Evolutionary conservation across 1,284 basidiomycete species (phyloP).

Genomic region (Acaromyces ingoldii): DNA sequence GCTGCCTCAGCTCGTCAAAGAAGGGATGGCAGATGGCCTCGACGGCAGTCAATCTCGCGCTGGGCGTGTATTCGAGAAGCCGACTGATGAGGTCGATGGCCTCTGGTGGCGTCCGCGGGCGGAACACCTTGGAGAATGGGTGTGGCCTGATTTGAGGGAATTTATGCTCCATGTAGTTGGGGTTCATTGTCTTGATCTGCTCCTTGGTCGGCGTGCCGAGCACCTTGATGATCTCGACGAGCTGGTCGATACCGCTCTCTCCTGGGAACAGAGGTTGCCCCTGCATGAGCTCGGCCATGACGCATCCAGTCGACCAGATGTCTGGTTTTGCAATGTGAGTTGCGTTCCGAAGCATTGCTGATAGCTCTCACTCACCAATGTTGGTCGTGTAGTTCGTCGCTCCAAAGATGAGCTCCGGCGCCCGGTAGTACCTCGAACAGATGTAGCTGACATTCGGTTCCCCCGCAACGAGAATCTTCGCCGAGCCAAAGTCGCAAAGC

Average conservation of each 20-base stretch:
- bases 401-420: conserved; percentile 98
- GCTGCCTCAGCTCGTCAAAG: conserved; percentile 85
- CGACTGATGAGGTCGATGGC: conserved; percentile 94
- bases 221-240: conserved; percentile 99
- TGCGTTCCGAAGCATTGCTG: neutral
- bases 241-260: conserved; percentile 97
- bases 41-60: conserved; percentile 80
- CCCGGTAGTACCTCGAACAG: conserved; percentile 98
- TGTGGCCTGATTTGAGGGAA: conserved; percentile 97
- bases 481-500: conserved; percentile 97
- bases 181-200: conserved; percentile 99
- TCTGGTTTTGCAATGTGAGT: conserved; percentile 54
- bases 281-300: conserved; percentile 99
- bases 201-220: conserved; percentile 95
- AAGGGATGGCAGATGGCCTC: conserved; percentile 81
- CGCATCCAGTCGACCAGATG: conserved; percentile 99
- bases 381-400: conserved; percentile 99
- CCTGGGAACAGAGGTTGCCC: conserved; percentile 98
- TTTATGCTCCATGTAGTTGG: conserved; percentile 99
- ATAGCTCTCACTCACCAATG: conserved; percentile 67
- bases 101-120: conserved; percentile 89
- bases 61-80: conserved; percentile 93
- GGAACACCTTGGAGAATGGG: conserved; percentile 74
- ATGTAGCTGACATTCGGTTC: conserved; percentile 99
- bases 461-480: conserved; percentile 94